A percentile compares a stretch with the other conserved stretches of the same genome.
These are phyloP conservation scores for Saccharomycopsis hybrid DNA, from an alignment of 1,139 yeast species.

Conservation along the genomic window DNA sequence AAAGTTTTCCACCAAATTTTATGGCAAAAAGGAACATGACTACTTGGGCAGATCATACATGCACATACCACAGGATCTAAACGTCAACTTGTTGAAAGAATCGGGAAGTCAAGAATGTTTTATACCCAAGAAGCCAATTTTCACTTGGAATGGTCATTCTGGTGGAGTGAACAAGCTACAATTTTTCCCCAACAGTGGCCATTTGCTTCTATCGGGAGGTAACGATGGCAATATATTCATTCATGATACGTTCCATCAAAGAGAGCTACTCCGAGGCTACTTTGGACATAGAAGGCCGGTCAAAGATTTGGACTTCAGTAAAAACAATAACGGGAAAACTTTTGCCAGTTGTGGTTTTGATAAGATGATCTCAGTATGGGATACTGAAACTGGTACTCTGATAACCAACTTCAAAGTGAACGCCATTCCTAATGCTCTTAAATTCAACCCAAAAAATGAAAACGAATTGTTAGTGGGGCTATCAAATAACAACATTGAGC, in stretches of 20 bases:
- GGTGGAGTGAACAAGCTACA: slow-evolving; percentile 61
- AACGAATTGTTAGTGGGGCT: slow-evolving; percentile 67
- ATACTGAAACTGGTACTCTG: slow-evolving; percentile 62
- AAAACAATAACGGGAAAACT: slow-evolving; percentile 36
- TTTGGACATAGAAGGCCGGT: slow-evolving; percentile 66
- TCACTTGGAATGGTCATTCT: slow-evolving; percentile 54
- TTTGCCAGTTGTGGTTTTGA: slow-evolving; percentile 79
- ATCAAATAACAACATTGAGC: slow-evolving; percentile 61
- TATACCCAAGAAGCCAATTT: slow-evolving; percentile 57
- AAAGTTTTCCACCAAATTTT: slow-evolving; percentile 36
- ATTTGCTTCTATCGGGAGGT: slow-evolving; percentile 70
- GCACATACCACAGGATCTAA: slow-evolving; percentile 52
- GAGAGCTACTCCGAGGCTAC: slow-evolving; percentile 56
- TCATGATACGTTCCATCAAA: slow-evolving; percentile 65
- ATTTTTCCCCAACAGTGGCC: slow-evolving; percentile 68
- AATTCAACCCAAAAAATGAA: slow-evolving; percentile 53
- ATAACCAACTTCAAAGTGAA: slow-evolving; percentile 28
- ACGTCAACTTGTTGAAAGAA: slow-evolving; percentile 39
- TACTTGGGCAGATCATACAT: slow-evolving; percentile 57
- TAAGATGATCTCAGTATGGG: slow-evolving; percentile 61
- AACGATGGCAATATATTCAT: slow-evolving; percentile 60
- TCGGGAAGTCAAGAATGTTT: slow-evolving; percentile 56
- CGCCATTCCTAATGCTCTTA: slow-evolving; percentile 55
- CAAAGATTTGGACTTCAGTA: slow-evolving; percentile 53
- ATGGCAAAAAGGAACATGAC: slow-evolving; percentile 42